Evolutionary conservation across 2,329 filamentous ascomycete genomes (phyloP).

Genomic region (Drechslerella dactyloides): DNA sequence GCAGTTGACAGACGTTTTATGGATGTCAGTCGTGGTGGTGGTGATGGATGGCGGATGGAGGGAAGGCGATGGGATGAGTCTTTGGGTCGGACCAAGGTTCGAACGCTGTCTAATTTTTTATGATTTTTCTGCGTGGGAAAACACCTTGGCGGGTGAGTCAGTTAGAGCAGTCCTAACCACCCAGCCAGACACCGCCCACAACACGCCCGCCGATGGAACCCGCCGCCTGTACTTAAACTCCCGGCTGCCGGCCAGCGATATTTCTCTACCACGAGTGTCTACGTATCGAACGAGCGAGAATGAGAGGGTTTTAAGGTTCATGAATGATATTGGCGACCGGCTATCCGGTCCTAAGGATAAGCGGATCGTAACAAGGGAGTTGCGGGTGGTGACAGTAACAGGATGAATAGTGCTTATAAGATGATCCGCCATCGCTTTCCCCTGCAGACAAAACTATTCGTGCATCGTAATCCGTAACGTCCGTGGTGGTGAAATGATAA

Average conservation of each 20-base stretch:
- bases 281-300: background rate
- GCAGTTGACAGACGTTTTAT: too few relatives aligned
- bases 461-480: constrained; percentile 14
- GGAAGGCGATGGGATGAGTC: constrained; percentile 13
- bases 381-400: background rate
- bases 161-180: constrained; percentile 20
- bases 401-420: background rate
- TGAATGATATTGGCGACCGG: background rate
- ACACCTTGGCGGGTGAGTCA: constrained; percentile 32
- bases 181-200: constrained; percentile 29
- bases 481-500: background rate
- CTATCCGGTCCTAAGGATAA: background rate
- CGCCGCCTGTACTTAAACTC: constrained; percentile 1
- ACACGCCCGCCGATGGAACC: constrained; percentile 4
- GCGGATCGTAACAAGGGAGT: too few relatives aligned
- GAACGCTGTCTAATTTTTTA: constrained; percentile 21
- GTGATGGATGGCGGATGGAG: background rate
- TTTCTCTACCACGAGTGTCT: constrained; percentile 9
- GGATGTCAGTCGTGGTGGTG: background rate
- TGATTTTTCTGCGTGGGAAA: constrained; percentile 2
- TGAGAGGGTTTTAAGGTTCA: background rate
- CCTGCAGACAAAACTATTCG: constrained; percentile 5
- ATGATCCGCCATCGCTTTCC: background rate
- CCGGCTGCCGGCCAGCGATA: constrained; percentile 8
- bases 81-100: constrained; percentile 47